Conservation (phyloP, 2,329 filamentous ascomycete species). For the Claviceps sp. region DNA sequence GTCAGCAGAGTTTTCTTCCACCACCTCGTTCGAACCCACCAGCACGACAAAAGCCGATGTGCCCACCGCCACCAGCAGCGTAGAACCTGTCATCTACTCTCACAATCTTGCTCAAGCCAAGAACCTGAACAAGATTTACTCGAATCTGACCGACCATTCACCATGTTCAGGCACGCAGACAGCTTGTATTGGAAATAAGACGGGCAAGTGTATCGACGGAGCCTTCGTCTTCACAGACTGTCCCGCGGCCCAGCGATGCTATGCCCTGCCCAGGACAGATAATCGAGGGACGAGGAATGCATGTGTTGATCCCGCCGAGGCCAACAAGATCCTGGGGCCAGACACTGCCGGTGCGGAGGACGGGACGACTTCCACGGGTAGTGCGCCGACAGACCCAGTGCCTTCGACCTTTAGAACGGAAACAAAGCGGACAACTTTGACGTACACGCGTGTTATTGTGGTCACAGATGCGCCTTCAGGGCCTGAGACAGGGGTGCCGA, state of each 20-base stretch:
- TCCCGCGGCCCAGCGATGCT: conserved; percentile 28
- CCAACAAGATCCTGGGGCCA: conserved; percentile 28
- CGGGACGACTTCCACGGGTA: conserved; percentile 1
- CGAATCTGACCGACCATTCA: conserved; percentile 28
- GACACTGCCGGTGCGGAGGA: conserved; percentile 1
- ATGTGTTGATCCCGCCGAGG: conserved; percentile 29
- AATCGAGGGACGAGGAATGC: conserved; percentile 33
- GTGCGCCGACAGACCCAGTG: not conserved
- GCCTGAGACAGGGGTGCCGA: not conserved
- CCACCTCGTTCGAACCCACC: conserved; percentile 16
- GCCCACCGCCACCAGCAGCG: conserved; percentile 30
- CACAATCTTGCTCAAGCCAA: conserved; percentile 31
- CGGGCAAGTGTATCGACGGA: conserved; percentile 32
- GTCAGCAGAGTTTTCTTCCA: conserved; percentile 3
- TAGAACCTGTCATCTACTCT: conserved; percentile 28
- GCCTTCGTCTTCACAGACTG: conserved; percentile 29
- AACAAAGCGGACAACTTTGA: not conserved
- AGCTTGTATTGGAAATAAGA: conserved; percentile 38
- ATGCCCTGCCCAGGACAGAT: conserved; percentile 39
- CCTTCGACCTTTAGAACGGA: conserved; percentile 3
- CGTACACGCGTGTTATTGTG: not conserved
- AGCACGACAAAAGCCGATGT: conserved; percentile 23
- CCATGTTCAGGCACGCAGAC: conserved; percentile 33
- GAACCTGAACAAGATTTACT: conserved; percentile 34
- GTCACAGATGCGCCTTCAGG: conserved; percentile 1